Base-by-base conservation (phyloP, 1,284 basidiomycete species). In the Naganishia sp. region DNA sequence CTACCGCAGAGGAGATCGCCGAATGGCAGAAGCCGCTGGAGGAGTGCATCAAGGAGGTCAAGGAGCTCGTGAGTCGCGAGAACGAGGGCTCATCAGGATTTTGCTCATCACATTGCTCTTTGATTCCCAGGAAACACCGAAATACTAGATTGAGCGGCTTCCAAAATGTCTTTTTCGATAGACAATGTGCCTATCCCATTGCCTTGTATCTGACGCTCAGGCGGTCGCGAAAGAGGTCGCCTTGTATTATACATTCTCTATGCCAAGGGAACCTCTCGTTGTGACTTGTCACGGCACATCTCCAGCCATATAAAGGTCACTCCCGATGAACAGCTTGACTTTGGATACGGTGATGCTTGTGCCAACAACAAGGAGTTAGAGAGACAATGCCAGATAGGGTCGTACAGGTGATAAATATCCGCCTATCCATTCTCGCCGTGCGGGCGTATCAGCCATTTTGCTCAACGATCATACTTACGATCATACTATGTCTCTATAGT, bases 41-140 rank as follows among this genome's bases (percentile, higher is more conserved):
- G 73, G 90, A 94, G 77, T 88, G 91, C 74, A 86, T 86, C 74
- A 85, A 86, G 75, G 94, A 97, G 81, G 89, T 94, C 64, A 86
- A 86, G 80, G 88, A 88, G 79, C 82, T 95, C 63, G 79, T 80
- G 52, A 64, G 71, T 69, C 25, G 23, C 15, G 25, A 11, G 36
- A 39, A 10, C 25, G 21, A 5, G n/a, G 5, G 4, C 36, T 6
- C 1, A 13, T n/a, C 23, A 6, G 45, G 23, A 10, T 44, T 28
- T 33, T 3, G 23, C 18, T 52, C 15, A 31, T 6, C 2, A 10
- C 25, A 1, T 61, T 6, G n/a, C 59, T 36, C n/a, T n/a, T 46
- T 18, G 10, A 3, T 46, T 46, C 31, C 5, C 15, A 61, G 59
- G 59, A 61, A 36, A 39, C 36, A 21, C 59, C 59, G 25, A 61